Evolutionary conservation across 192 early-diverging fungal genomes (phyloP).

Genomic region (Umbelopsis sp.): DNA sequence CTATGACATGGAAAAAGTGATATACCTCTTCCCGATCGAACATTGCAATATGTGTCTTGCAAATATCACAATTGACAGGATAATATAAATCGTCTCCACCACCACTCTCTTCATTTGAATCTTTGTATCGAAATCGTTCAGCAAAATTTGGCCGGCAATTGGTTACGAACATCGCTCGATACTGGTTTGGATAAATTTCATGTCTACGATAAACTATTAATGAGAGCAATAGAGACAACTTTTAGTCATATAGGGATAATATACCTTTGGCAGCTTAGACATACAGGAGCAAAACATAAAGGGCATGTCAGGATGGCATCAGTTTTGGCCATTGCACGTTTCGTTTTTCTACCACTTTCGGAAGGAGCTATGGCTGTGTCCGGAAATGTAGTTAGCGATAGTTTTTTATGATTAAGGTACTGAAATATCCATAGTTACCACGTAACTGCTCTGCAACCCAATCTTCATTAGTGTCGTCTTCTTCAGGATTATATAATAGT

Average conservation of each 20-base stretch:
- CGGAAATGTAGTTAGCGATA: background rate
- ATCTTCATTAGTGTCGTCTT: constrained; percentile 54
- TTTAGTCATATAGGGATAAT: background rate
- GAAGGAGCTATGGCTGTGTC: background rate
- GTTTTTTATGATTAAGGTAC: background rate
- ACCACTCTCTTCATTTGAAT: constrained; percentile 22
- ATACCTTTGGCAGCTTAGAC: constrained; percentile 65
- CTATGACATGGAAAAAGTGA: constrained; percentile 72
- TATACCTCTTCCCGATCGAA: constrained; percentile 68
- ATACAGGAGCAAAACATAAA: constrained; percentile 59
- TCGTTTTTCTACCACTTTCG: constrained; percentile 19
- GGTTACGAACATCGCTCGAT: constrained; percentile 70
- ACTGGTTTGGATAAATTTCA: constrained; percentile 59
- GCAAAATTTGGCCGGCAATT: constrained; percentile 52
- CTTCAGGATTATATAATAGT: constrained; percentile 56
- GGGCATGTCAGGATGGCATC: constrained; percentile 66
- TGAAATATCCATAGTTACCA: constrained; percentile 35
- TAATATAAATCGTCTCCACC: constrained; percentile 41
- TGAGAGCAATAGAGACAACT: background rate
- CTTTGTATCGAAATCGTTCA: constrained; percentile 42
- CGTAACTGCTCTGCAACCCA: constrained; percentile 55
- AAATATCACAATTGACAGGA: constrained; percentile 58
- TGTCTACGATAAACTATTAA: constrained; percentile 39
- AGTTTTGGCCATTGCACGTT: constrained; percentile 32
- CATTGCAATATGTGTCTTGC: constrained; percentile 62